Evolutionary conservation across 768 basidiomycete genomes (phyloP), one percentile per base, ranked within the genome.

Genomic region (Dioszegia hungarica): DNA sequence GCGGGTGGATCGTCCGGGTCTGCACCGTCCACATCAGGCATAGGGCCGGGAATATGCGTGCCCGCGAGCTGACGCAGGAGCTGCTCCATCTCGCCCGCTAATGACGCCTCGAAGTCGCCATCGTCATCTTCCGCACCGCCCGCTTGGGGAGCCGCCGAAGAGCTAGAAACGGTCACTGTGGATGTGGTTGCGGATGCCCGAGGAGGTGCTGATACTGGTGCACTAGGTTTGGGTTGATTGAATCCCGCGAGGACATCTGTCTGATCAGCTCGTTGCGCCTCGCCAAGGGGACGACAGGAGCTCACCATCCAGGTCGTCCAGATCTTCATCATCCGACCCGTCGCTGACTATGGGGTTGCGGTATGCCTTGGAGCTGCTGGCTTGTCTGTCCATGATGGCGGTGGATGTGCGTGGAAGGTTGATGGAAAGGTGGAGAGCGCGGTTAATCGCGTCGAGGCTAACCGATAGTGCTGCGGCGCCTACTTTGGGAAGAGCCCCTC

Each of bases 1-100:
- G 14, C 10, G 25, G 38, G 24, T 27, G 28, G 28, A 19, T 45
- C 20, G 9, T 33, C 29, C 28, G 11, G 20, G 15, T 33, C 41
- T 39, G 24, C 29, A 9, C 24, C 6, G 14, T 53, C 19, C 1
- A 10, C 14, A 51, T 59, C 67, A 12, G 56, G 50, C 65, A 67
- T 69, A 11, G 66, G 67, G 14, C 70, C 70, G 8, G 70, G 67
- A 12, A 68, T 66, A 60, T 72, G 63, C 24, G 62, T 60, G 12
- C 64, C 69, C 12, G 62, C 67, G n/a, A 76, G 51, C 50, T 70
- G 63, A 12, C 58, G 56, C 2, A 77, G 49, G 2, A 77, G 61
- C 11, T 59, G 56, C 45, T 75, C 72, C 75, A 77, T 77, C 10
- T 70, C 73, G 36, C 66, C 62, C 14, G 67, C 64, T 43, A 77